Evolutionary conservation across 495 filamentous ascomycete genomes (phyloP), one percentile per base, ranked within the genome.

Genomic region (Lichina pygmaea): DNA sequence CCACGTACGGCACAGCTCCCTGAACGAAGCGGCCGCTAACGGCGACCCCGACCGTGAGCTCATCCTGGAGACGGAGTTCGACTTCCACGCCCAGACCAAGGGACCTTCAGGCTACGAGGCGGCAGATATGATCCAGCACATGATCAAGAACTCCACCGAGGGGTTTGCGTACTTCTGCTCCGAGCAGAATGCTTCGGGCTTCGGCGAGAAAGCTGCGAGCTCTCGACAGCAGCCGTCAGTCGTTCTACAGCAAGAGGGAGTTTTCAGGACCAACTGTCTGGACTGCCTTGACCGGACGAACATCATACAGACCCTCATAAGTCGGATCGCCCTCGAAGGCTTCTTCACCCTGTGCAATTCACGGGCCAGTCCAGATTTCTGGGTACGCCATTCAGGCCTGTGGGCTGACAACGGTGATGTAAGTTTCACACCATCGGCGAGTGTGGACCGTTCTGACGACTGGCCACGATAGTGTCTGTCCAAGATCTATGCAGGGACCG

Each of bases 351-450:
- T 86, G 45, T 69, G 77, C 51, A 68, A 66, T 7, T 70, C 79
- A 52, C 60, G 51, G 44, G 70, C 81, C 2, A 65, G 65, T 33
- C 67, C 77, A 1, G 89, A 95, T 54, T 78, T 95, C 52, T 86
- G 85, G 73, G 73, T 81, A 57, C 66, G 83, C 34, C 89, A 97
- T 60, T 83, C 82, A 32, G 84, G 70, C 48, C 64, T 97, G 2
- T 97, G 89, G 89, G 89, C 89, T n/a, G 89, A 97, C 57, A 94
- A 94, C 62, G 89, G 89, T 32, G 89, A 97, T 64, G 75, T 59
- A 34, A 46, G 56, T 53, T 31, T 34, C 40, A 5, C 7, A 46
- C 9, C 8, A 8, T 49, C 15, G 33, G n/a, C 31, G 39, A 16
- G 40, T 30, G 12, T 13, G 34, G 6, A 31, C 1, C 9, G 5